A percentile compares a stretch with the other conserved stretches of the same genome.
Evolutionary conservation across 139 green algal species (phyloP).

Genomic region (Asterochloris erici): DNA sequence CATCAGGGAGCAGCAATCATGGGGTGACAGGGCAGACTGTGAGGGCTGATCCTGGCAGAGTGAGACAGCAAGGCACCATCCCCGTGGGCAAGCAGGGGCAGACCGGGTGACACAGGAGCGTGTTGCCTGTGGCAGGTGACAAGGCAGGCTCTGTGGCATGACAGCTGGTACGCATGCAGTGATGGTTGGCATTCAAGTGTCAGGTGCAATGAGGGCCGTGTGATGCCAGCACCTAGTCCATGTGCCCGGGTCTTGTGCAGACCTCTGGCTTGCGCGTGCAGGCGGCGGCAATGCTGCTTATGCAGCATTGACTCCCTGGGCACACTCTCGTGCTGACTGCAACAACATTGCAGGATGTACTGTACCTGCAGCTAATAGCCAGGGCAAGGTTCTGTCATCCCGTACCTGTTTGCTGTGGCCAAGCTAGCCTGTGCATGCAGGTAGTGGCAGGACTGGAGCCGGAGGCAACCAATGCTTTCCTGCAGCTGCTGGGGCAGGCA

Average conservation of each 20-base stretch:
- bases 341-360: background rate
- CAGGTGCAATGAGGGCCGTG: too few relatives aligned
- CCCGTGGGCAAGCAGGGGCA: too few relatives aligned
- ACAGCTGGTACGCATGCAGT: too few relatives aligned
- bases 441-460: conserved; percentile 82
- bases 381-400: background rate
- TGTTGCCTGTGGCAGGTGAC: too few relatives aligned
- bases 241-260: too few relatives aligned
- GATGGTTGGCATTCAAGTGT: too few relatives aligned
- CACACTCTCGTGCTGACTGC: background rate
- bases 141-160: too few relatives aligned
- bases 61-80: too few relatives aligned
- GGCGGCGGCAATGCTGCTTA: background rate
- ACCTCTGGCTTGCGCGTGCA: background rate
- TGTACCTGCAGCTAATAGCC: background rate
- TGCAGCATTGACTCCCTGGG: background rate
- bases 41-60: too few relatives aligned
- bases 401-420: background rate
- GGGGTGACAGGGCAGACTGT: too few relatives aligned
- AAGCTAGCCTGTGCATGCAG: conserved; percentile 24
- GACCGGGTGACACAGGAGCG: too few relatives aligned
- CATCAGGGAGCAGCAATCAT: background rate
- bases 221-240: too few relatives aligned
- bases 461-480: conserved; percentile 78
- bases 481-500: conserved; percentile 66